Evolutionary conservation across 129 eudicot species (phyloP), one percentile per base, ranked within the genome.

Genomic region (Lactuca sativa): DNA sequence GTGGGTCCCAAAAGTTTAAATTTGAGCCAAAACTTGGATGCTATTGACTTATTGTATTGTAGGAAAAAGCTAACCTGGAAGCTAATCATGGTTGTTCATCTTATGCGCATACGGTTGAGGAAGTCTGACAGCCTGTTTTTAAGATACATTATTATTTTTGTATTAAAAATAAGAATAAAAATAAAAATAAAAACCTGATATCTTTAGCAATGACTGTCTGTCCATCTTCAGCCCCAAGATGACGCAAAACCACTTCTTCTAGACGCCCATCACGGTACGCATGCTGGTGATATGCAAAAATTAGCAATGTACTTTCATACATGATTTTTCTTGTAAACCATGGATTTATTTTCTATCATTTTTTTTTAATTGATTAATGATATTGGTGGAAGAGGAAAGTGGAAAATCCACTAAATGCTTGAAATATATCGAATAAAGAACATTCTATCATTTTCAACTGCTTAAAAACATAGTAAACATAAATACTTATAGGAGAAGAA

Each of bases 201-300:
- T 82, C 74, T 75, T 90, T 93, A 61, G 95, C 97, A 69, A 93
- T 82, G 44, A 89, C 95, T 59, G 97, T 84, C 63, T 82, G 64
- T 52, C 98, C 97, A 85, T 89, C 97, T 75, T 86, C 98, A 75
- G 86, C 85, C 59, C 90, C 97, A 77, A 93, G 90, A 82, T 85
- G 95, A 67, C 97, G 97, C 82, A 87, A 70, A 75, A 74, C 86
- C 37, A 85, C 90, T 77, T 93, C 92, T 74, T 93, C 97, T 59
- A 89, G 82, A 75, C 88, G 90, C 47, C 98, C 98, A 83, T 93
- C 98, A 73, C 92, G 92, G 72, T 89, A 85, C 17, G 96, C 92
- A 89, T 93, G 98, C 97, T 93, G 95, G 43, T 65, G 25, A 48
- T 13, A 31, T 12, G 8, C 21, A 31, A 59, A 64, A 67, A 18